phyloP scores from a whole-genome alignment of 495 filamentous ascomycete species.

The Bathelium albidoporum region DNA sequence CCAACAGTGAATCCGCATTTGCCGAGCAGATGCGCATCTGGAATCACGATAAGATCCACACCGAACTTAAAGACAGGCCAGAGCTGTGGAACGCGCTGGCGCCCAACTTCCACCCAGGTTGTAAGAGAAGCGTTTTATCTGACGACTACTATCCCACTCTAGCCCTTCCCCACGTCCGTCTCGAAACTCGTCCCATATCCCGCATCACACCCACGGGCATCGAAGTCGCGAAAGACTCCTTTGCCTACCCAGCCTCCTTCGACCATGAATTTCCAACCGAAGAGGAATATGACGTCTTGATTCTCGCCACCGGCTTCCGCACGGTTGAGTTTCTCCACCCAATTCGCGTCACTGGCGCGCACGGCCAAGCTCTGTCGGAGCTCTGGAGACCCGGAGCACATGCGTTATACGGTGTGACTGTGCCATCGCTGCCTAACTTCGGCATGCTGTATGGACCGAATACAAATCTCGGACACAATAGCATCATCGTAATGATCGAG shows the following conservation, averaged over 20 bases:
- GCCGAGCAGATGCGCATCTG: conserved; percentile 28
- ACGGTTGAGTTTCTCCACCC: conserved; percentile 46
- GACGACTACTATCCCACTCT: conserved; percentile 48
- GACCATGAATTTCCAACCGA: conserved; percentile 15
- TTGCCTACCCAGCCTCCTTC: neutral
- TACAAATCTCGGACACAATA: conserved; percentile 45
- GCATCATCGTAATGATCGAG: conserved; percentile 52
- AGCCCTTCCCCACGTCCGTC: conserved; percentile 32
- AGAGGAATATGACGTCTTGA: conserved; percentile 42
- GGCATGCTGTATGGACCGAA: conserved; percentile 50
- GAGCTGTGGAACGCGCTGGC: conserved; percentile 41
- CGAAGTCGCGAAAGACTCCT: conserved; percentile 28
- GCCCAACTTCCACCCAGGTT: conserved; percentile 43
- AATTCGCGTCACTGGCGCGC: conserved; percentile 39
- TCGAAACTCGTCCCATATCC: conserved; percentile 40
- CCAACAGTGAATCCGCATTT: conserved; percentile 28
- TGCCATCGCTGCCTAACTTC: conserved; percentile 46
- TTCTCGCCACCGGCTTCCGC: conserved; percentile 47
- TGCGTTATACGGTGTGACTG: conserved; percentile 39
- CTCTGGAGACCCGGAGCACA: conserved; percentile 40
- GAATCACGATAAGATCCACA: conserved; percentile 28
- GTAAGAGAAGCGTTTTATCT: conserved; percentile 45
- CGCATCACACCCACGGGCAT: conserved; percentile 37
- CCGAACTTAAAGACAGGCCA: conserved; percentile 30
- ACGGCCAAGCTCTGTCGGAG: conserved; percentile 35